Conservation (phyloP, 1,284 basidiomycete species). For the Peniophora sp. region DNA sequence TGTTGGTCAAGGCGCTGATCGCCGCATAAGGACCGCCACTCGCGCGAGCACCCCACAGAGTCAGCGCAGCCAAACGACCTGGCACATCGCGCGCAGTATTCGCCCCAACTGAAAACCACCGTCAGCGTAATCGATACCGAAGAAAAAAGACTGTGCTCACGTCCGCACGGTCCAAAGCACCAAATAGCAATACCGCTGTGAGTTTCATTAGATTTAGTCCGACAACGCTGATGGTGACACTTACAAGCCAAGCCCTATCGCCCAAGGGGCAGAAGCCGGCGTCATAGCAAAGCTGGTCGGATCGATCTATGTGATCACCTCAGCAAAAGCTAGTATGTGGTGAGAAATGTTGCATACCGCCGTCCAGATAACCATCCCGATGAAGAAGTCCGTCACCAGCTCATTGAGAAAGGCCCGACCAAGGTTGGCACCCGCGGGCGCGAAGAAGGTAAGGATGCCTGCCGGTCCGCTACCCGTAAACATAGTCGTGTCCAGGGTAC, state of each 20-base stretch:
- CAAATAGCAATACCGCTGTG: slow-evolving; percentile 45
- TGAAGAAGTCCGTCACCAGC: slow-evolving; percentile 55
- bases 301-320: slow-evolving; percentile 26
- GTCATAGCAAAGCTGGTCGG: slow-evolving; percentile 51
- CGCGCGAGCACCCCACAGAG: slow-evolving; percentile 47
- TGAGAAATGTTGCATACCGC: slow-evolving; percentile 8
- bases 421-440: slow-evolving; percentile 38
- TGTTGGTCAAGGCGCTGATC: slow-evolving; percentile 52
- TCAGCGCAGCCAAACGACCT: slow-evolving; percentile 45
- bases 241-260: slow-evolving; percentile 47
- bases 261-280: slow-evolving; percentile 37
- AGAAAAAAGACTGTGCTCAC: slow-evolving; percentile 1
- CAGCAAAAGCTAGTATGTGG: no score
- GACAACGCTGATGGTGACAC: slow-evolving; percentile 11
- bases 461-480: slow-evolving; percentile 49
- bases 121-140: slow-evolving; percentile 12
- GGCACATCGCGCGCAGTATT: slow-evolving; percentile 61
- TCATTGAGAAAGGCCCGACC: slow-evolving; percentile 53
- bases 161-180: slow-evolving; percentile 41
- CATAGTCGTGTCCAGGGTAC: slow-evolving; percentile 27
- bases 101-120: slow-evolving; percentile 38
- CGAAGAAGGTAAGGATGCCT: slow-evolving; percentile 49
- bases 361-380: slow-evolving; percentile 46
- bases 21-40: slow-evolving; percentile 48
- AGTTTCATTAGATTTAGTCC: background rate